phyloP scores from a whole-genome alignment of 1,284 basidiomycete genomes.

The Inonotus obliquus region DNA sequence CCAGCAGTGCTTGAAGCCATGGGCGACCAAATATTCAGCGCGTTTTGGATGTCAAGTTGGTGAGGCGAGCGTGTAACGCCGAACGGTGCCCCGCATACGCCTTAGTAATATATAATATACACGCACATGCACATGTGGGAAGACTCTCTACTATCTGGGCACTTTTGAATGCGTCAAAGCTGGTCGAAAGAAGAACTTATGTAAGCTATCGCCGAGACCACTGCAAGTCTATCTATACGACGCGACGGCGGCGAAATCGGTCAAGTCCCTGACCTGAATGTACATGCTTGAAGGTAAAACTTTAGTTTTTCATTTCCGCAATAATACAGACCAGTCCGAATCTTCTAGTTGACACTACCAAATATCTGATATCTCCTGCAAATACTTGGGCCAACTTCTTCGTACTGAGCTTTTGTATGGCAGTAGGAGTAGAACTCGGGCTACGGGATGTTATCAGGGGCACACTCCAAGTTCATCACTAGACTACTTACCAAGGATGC shows the following conservation, averaged over 20 bases:
- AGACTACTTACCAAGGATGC: constrained; percentile 73
- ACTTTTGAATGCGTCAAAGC: too few relatives aligned
- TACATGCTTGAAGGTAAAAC: neutral
- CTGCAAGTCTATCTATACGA: too few relatives aligned
- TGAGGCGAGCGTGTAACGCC: too few relatives aligned
- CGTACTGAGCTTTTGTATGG: constrained; percentile 96
- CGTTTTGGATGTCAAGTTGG: neutral
- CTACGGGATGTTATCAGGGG: constrained; percentile 36
- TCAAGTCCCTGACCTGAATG: too few relatives aligned
- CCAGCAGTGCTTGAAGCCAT: neutral
- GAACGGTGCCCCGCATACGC: too few relatives aligned
- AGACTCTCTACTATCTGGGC: too few relatives aligned
- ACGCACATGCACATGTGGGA: too few relatives aligned
- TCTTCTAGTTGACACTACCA: constrained; percentile 72
- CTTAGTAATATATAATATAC: too few relatives aligned
- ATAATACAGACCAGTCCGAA: constrained; percentile 5
- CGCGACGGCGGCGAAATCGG: too few relatives aligned
- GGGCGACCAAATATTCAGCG: neutral
- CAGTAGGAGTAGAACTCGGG: constrained; percentile 98
- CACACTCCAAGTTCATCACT: constrained; percentile 11
- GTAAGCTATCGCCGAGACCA: too few relatives aligned
- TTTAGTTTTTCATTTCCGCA: neutral
- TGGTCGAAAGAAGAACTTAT: too few relatives aligned
- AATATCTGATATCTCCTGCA: constrained; percentile 94
- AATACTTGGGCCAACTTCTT: constrained; percentile 95